Percentiles rank a stretch among this genome's conserved stretches.
phyloP scores from a whole-genome alignment of 176 grass and related monocot species.

The Lolium rigidum region DNA sequence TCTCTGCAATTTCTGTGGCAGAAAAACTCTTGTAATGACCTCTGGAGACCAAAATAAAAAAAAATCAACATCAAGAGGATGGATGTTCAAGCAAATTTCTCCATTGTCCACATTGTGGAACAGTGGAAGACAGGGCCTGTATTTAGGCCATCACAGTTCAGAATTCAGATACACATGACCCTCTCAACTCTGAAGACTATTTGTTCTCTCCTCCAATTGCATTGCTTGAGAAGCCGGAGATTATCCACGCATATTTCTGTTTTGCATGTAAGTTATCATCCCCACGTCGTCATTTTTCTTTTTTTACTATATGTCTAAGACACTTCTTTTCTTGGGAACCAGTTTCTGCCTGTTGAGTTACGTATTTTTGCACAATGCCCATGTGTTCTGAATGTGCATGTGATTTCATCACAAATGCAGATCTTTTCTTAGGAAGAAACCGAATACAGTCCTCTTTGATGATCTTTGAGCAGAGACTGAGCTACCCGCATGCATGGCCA shows the following conservation, averaged over 20 bases:
- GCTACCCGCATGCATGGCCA: neutral
- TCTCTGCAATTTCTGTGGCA: no score
- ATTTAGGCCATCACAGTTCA: no score
- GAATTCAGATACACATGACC: no score
- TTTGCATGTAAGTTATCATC: neutral
- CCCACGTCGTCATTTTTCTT: neutral
- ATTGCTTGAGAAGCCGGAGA: neutral
- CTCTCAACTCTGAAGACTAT: neutral
- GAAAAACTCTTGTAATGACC: no score
- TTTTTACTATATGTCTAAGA: no score
- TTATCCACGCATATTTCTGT: neutral
- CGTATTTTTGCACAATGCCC: neutral
- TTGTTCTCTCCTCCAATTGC: neutral
- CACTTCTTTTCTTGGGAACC: neutral
- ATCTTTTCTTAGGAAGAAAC: no score
- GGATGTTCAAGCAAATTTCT: no score
- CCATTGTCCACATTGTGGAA: no score
- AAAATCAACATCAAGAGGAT: no score
- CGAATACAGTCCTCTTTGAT: neutral
- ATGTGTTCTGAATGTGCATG: constrained; percentile 8
- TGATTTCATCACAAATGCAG: neutral
- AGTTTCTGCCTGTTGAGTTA: neutral
- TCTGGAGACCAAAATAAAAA: no score
- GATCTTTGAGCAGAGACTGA: neutral
- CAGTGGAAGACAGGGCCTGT: no score